Conservation (phyloP, 129 eudicot genomes). For the Glebionis coronaria region DNA sequence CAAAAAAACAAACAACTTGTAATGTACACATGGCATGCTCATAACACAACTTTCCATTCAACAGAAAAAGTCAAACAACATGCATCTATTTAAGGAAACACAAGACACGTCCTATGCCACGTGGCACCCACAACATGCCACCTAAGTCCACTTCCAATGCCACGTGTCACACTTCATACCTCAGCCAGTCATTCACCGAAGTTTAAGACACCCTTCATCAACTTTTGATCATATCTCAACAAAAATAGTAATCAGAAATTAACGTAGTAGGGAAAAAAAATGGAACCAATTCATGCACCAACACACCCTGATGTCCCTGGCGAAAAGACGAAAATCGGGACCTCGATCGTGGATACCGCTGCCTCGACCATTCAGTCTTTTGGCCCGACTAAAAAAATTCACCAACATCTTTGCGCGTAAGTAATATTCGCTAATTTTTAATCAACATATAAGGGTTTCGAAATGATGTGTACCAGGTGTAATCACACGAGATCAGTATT, state of each 20-base stretch:
- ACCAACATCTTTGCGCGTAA: conserved; percentile 99
- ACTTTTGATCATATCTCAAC: neutral
- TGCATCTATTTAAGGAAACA: neutral
- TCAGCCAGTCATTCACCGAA: conserved; percentile 1
- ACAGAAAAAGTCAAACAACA: conserved; percentile 3
- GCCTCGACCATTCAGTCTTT: conserved; percentile 80
- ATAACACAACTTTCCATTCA: neutral
- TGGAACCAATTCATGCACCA: conserved; percentile 41
- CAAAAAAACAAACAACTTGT: too few relatives aligned
- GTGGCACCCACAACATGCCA: conserved; percentile 22
- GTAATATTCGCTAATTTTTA: too few relatives aligned
- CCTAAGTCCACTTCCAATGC: conserved; percentile 10
- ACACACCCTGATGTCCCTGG: conserved; percentile 70
- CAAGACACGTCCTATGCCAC: conserved; percentile 28
- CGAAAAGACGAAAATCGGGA: conserved; percentile 55
- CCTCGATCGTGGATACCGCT: conserved; percentile 70
- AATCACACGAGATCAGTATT: too few relatives aligned
- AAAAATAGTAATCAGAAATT: neutral
- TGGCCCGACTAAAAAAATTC: conserved; percentile 77
- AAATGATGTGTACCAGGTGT: too few relatives aligned
- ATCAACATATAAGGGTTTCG: too few relatives aligned
- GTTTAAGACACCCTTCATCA: conserved; percentile 16
- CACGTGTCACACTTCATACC: conserved; percentile 20
- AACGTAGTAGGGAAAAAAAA: neutral
- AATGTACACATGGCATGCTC: conserved; percentile 9